Percentiles rank a stretch among this genome's conserved stretches.
Evolutionary conservation across 805 yeast species (phyloP).

Genomic region (Candida ascalaphidarum): DNA sequence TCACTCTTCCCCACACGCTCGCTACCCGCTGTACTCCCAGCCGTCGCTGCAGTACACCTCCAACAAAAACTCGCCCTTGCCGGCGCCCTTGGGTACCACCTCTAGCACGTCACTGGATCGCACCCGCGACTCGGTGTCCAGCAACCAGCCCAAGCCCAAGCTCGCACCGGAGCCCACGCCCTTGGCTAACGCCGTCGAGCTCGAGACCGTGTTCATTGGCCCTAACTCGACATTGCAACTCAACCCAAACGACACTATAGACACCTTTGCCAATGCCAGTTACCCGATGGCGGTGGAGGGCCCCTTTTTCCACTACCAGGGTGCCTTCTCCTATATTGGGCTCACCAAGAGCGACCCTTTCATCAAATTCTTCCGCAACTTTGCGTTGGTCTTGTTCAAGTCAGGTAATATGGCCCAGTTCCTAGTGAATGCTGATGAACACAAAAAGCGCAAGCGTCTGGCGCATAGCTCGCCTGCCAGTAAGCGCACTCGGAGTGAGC

Average conservation of each 20-base stretch:
- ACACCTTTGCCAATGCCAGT: slow-evolving; percentile 26
- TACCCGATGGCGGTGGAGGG: slow-evolving; percentile 28
- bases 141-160: too few species aligned
- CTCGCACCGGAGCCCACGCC: not conserved
- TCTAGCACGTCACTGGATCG: too few species aligned
- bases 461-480: too few species aligned
- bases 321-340: slow-evolving; percentile 30
- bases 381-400: slow-evolving; percentile 21
- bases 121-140: too few species aligned
- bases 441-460: too few species aligned
- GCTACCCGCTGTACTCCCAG: not conserved
- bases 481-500: not conserved
- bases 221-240: slow-evolving; percentile 24
- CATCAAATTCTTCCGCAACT: slow-evolving; percentile 26
- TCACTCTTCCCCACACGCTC: too few species aligned
- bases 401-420: slow-evolving; percentile 26
- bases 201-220: slow-evolving; percentile 26
- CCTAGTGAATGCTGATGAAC: too few species aligned
- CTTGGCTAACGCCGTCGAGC: slow-evolving; percentile 2
- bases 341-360: slow-evolving; percentile 32
- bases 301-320: slow-evolving; percentile 30
- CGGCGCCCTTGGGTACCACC: too few species aligned
- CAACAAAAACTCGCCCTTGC: too few species aligned
- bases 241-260: slow-evolving; percentile 23
- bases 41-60: too few species aligned